phyloP scores from a whole-genome alignment of 2,329 filamentous ascomycete genomes.

The Xylaria digitata region DNA sequence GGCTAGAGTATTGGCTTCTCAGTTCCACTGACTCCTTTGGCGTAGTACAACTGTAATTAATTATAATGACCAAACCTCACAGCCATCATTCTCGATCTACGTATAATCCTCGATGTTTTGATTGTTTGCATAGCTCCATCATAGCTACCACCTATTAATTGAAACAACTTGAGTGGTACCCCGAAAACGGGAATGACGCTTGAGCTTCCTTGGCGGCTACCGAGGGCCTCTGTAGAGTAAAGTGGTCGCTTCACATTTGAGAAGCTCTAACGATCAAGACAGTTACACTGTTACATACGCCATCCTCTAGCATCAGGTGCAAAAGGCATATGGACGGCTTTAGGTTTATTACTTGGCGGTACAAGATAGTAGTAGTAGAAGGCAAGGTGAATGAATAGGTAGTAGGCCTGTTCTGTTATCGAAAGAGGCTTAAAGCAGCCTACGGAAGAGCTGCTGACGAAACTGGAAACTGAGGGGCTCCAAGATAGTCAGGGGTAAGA shows the following conservation, averaged over 20 bases:
- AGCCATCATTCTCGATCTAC: not conserved
- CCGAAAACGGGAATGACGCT: constrained; percentile 1
- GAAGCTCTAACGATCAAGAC: too few species aligned
- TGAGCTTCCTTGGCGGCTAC: constrained; percentile 9
- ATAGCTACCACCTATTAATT: constrained; percentile 8
- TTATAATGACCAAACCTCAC: not conserved
- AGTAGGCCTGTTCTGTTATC: not conserved
- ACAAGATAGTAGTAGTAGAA: not conserved
- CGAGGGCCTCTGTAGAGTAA: not conserved
- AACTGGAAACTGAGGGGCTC: constrained; percentile 42
- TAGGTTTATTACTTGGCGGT: not conserved
- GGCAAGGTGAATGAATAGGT: not conserved
- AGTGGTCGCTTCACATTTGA: too few species aligned
- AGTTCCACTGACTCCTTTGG: too few species aligned
- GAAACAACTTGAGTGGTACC: not conserved
- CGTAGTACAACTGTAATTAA: not conserved
- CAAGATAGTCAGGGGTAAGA: constrained; percentile 38
- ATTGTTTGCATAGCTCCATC: not conserved
- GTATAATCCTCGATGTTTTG: not conserved
- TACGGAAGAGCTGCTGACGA: constrained; percentile 20
- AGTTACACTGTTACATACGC: too few species aligned
- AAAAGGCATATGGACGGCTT: not conserved
- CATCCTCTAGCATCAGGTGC: too few species aligned
- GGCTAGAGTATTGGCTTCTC: too few species aligned
- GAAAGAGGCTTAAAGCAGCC: constrained; percentile 5